Conservation (phyloP, 179 eudicot genomes). For the Camellia oleifera region DNA sequence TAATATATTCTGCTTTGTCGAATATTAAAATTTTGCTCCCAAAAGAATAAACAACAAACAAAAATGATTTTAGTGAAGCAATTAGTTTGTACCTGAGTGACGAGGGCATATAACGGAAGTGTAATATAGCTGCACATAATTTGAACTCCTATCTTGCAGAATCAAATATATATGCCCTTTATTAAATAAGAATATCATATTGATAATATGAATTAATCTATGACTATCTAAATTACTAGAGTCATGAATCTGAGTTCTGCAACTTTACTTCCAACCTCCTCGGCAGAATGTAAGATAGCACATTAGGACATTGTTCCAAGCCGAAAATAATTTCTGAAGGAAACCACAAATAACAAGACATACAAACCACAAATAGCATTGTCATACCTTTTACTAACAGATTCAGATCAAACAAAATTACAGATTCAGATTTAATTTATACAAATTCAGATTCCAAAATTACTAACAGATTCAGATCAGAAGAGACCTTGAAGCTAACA, state of each 20-base stretch:
- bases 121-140: conserved; percentile 40
- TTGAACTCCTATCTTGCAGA: conserved; percentile 30
- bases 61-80: not conserved
- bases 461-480: too few relatives aligned
- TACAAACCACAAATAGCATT: not conserved
- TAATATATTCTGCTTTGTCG: too few relatives aligned
- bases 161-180: not conserved
- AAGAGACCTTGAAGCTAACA: too few relatives aligned
- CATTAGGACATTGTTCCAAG: not conserved
- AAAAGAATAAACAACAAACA: too few relatives aligned
- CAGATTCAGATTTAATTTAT: too few relatives aligned
- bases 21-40: too few relatives aligned
- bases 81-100: conserved; percentile 34
- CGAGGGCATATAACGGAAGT: conserved; percentile 42
- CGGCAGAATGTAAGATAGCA: not conserved
- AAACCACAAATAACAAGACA: not conserved
- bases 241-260: not conserved
- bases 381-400: too few relatives aligned
- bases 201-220: not conserved
- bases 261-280: not conserved
- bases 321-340: not conserved
- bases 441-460: too few relatives aligned
- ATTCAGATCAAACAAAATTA: too few relatives aligned
- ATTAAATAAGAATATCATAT: too few relatives aligned
- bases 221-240: too few relatives aligned